Base-by-base conservation (phyloP, 495 filamentous ascomycete genomes). In the Xylaria longipes region DNA sequence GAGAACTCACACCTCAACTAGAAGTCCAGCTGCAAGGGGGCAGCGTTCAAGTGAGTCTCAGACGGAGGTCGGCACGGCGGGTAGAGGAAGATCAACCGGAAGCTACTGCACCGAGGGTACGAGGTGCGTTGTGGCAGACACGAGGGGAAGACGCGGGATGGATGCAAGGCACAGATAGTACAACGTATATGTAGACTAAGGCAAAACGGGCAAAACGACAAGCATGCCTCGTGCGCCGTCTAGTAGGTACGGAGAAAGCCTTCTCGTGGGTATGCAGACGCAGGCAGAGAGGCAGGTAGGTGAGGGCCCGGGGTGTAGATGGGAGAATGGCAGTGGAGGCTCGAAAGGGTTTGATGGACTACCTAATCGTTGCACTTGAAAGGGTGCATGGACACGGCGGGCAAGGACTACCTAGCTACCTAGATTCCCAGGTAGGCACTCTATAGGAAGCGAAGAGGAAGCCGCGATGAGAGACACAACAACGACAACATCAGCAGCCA, bases 201-300 rank as follows among this genome's bases (percentile, higher is more conserved):
- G 45, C 45, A 52, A 52, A n/a, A n/a, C n/a, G n/a, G n/a, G n/a
- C n/a, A n/a, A n/a, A n/a, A 37, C 29, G 43, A 27, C 63, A 66
- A 20, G 17, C 8, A 46, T 31, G 45, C 4, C 43, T 8, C 11
- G 25, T n/a, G 25, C 12, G 63, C 9, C 31, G 31, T 52, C 22
- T 15, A 52, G 31, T 25, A 52, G 39, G 31, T 25, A 52, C 17
- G 22, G 45, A 66, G 63, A 52, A 43, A 37, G 45, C 45, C 29
- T 48, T 48, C 25, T 33, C 37, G 27, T 45, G 25, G 37, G 41
- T 14, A 12, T 48, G 43, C n/a, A 15, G 27, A 20, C 37, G 57
- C 29, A 31, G 39, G 33, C 27, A 65, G 27, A 8, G 39, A 8
- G 11, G 5, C 5, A 41, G 46, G 46, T 50, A 22, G 2, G 11